phyloP scores from a whole-genome alignment of 164 flowering plant genomes.

The Brasenia schreberi region DNA sequence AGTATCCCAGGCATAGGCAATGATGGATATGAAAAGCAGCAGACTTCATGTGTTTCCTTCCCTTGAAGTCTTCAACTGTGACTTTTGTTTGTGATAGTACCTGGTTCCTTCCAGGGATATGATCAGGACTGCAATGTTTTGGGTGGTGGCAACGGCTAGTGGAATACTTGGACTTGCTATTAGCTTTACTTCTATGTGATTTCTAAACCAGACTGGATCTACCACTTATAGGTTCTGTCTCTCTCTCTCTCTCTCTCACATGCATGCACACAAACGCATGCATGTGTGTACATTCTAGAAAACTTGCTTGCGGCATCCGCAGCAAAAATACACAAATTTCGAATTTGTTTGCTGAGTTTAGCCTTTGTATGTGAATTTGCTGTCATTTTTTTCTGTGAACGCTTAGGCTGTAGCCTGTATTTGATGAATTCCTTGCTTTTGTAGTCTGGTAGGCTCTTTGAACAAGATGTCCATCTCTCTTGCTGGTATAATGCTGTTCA shows the following conservation, averaged over 20 bases:
- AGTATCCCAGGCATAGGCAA: too few species aligned
- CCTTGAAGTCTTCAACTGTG: background rate
- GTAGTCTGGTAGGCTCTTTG: conserved; percentile 76
- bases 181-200: conserved; percentile 89
- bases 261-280: too few species aligned
- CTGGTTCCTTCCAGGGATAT: conserved; percentile 30
- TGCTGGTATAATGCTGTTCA: conserved; percentile 58
- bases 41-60: too few species aligned
- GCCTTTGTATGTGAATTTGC: background rate
- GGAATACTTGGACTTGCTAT: conserved; percentile 73
- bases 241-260: background rate
- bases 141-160: conserved; percentile 63
- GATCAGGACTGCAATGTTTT: conserved; percentile 44
- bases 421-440: conserved; percentile 3
- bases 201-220: conserved; percentile 65
- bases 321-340: too few species aligned
- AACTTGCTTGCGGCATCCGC: too few species aligned
- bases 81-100: too few species aligned
- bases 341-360: background rate
- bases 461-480: conserved; percentile 74
- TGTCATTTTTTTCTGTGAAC: background rate
- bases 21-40: too few species aligned
- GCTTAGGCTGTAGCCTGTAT: background rate
- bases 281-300: too few species aligned
- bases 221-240: conserved; percentile 63